phyloP scores from a whole-genome alignment of 2,329 filamentous ascomycete genomes.

The Fusarium staphyleae region DNA sequence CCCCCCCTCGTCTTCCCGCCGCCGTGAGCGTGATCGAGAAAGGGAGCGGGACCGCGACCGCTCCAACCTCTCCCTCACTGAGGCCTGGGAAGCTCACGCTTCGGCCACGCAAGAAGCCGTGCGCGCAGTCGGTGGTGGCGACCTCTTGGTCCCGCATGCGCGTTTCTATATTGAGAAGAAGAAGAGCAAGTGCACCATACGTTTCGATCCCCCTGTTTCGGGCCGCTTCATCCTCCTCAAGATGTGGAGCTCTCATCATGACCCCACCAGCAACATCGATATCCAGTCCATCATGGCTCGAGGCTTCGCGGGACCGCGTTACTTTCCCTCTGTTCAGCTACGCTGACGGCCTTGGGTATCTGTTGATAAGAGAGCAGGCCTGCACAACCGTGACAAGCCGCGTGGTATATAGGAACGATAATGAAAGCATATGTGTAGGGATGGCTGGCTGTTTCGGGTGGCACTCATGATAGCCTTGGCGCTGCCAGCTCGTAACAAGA shows the following conservation, averaged over 20 bases:
- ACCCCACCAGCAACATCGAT: constrained; percentile 76
- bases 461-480: not conserved
- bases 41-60: constrained; percentile 29
- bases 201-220: constrained; percentile 82
- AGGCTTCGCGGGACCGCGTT: constrained; percentile 86
- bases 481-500: not conserved
- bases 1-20: constrained; percentile 17
- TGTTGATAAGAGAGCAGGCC: too few relatives aligned
- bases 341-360: constrained; percentile 49
- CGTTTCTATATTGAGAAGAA: constrained; percentile 83
- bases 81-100: constrained; percentile 56
- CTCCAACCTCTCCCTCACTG: constrained; percentile 40
- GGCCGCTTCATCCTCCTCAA: constrained; percentile 87
- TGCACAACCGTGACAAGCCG: too few relatives aligned
- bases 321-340: constrained; percentile 74
- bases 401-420: constrained; percentile 1
- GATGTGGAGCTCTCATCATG: constrained; percentile 81
- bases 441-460: not conserved
- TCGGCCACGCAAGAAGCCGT: constrained; percentile 64
- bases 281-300: constrained; percentile 85
- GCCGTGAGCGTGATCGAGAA: constrained; percentile 29
- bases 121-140: constrained; percentile 63
- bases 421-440: constrained; percentile 19
- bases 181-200: constrained; percentile 85
- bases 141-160: constrained; percentile 75